Evolutionary conservation across 2,329 filamentous ascomycete genomes (phyloP), one percentile per base, ranked within the genome.

Genomic region (Byssoonygena ceratinophila): DNA sequence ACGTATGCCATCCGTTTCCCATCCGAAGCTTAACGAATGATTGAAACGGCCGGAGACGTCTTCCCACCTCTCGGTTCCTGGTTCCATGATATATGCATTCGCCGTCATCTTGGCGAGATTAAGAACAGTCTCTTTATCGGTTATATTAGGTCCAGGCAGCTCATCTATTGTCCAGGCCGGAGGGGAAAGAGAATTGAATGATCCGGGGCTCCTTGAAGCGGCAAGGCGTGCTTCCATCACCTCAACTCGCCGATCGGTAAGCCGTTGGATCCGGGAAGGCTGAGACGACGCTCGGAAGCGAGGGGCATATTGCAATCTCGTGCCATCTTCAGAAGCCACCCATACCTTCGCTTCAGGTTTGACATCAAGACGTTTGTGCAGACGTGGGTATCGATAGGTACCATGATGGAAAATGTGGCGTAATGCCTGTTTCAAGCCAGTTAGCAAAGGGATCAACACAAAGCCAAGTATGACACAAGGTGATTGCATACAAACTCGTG

Each of bases 371-470:
- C 81, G 83, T 54, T 84, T 78, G 67, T 96, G 87, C 14, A 96
- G 78, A 4, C 76, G 70, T 2, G 90, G 90, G 60, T 94, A 80
- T 59, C 78, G 73, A 67, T 91, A 79, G 37, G 87, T 85, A 54
- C 91, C 91, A 71, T 95, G 90, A 66, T 96, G 90, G 70, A 87
- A 92, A 63, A 97, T 83, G 69, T 98, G 91, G 61, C 88, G 83
- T 53, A 98, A 79, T 5, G 63, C 62, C 69, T 69, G 55, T 36
- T 40, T 44, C n/a, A 39, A 18, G 22, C 16, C 6, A 11, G 31
- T 48, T 18, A 43, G 27, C 12, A 29, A 45, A 22, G 12, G 43
- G 25, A 29, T 37, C 32, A 32, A 36, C 39, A 39, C 9, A 48
- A 32, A 27, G 16, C 22, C 12, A 41, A 12, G 34, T 41, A 11